Base-by-base conservation (phyloP, 2,329 filamentous ascomycete genomes). In the Orbilia oligospora region DNA sequence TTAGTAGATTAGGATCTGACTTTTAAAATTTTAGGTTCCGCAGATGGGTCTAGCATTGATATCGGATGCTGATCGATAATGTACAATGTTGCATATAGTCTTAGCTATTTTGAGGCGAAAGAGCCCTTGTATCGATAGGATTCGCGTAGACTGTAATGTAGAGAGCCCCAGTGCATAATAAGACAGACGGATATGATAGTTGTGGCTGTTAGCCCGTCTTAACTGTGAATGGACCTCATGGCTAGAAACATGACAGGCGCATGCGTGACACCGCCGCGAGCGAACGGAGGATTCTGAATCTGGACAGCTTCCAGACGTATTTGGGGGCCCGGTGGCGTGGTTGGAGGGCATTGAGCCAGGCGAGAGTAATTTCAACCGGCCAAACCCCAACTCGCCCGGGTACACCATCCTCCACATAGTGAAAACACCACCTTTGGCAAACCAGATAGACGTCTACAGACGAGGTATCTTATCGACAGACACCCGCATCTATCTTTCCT, bases 191-290 rank as follows among this genome's bases (percentile, higher is more conserved):
- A 41, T 58, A 66, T 73, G 70, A 66, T 73, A 48, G 70, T 61
- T 66, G 70, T 73, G 70, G 70, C 70, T 72, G 49, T 46, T 56
- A 53, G 5, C 24, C 24, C 18, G 38, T 33, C 51, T 46, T 48
- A 64, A 55, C 51, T 65, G 33, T n/a, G 49, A 71, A 71, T 55
- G 20, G 51, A 18, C 24, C 61, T 44, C 4, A 55, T 36, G 51
- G 58, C 56, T 27, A 33, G 33, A 38, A 71, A 71, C 44, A 64
- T 73, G 70, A 66, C 70, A 73, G 70, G 70, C 70, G 70, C 63
- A 73, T 67, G 70, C 70, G 61, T 51, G 70, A 73, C 70, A 73
- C 70, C 61, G 61, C 70, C 70, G 61, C 18, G 70, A 73, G 70
- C 61, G 70, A 73, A 36, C 18, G 70, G 70, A 73, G 51, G 27